Evolutionary conservation across 805 yeast species (phyloP).

Genomic region (Spencermartinsiella europaea): DNA sequence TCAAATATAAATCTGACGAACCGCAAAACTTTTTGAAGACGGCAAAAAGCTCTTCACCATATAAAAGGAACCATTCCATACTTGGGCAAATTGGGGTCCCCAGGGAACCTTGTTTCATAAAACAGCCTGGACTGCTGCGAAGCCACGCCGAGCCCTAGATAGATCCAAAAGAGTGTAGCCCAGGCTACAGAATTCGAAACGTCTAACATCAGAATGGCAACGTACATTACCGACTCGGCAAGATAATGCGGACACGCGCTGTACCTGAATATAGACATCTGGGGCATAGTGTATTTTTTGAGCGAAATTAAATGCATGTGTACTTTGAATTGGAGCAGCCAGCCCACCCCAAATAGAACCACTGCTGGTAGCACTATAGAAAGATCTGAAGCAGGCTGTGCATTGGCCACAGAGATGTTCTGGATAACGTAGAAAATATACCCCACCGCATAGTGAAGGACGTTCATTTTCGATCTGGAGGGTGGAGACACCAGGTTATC

Average conservation of each 20-base stretch:
- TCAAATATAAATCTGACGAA: too few relatives aligned
- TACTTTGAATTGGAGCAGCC: constrained; percentile 42
- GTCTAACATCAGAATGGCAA: constrained; percentile 22
- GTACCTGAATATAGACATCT: constrained; percentile 36
- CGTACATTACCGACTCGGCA: constrained; percentile 52
- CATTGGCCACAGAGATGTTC: background rate
- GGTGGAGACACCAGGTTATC: constrained; percentile 36
- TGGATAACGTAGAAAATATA: constrained; percentile 39
- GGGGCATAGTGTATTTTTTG: constrained; percentile 51
- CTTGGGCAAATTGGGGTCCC: constrained; percentile 12
- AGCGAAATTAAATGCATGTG: constrained; percentile 48
- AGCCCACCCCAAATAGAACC: constrained; percentile 31
- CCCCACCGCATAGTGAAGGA: constrained; percentile 58
- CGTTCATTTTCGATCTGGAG: constrained; percentile 44
- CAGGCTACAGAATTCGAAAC: constrained; percentile 15
- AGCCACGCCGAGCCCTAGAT: constrained; percentile 44
- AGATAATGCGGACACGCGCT: constrained; percentile 59
- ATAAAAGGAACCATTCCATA: constrained; percentile 20
- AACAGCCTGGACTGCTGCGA: constrained; percentile 43
- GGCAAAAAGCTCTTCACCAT: too few relatives aligned
- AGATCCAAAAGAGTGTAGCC: constrained; percentile 29
- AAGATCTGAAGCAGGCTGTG: background rate
- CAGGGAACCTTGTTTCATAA: constrained; percentile 32
- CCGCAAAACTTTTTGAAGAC: too few relatives aligned
- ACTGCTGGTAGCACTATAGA: constrained; percentile 13